These are phyloP conservation scores for Vaccinium vitisidaea DNA, from an alignment of 148 eudicot genomes.

Conservation along the genomic window DNA sequence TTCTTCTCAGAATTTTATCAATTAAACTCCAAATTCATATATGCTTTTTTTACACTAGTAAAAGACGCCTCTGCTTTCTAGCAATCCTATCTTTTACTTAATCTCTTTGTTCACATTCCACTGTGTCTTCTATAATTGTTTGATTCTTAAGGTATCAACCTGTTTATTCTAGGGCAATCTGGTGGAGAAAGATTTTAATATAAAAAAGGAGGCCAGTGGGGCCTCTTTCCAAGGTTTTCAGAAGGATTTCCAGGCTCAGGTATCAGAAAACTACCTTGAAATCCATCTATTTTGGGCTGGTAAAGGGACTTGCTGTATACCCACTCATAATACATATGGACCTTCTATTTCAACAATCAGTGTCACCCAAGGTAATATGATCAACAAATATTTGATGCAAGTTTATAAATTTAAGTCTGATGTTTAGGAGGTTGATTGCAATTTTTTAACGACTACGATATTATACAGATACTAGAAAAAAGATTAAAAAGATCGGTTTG, in stretches of 20 bases:
- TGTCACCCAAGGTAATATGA: conserved; percentile 54
- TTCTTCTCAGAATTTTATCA: neutral
- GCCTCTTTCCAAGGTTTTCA: conserved; percentile 44
- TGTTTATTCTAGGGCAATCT: conserved; percentile 49
- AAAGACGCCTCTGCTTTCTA: neutral
- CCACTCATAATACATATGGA: conserved; percentile 70
- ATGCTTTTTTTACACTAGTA: neutral
- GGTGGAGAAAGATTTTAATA: conserved; percentile 57
- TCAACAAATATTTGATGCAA: neutral
- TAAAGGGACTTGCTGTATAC: conserved; percentile 87
- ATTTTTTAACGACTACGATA: conserved; percentile 12
- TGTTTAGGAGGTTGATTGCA: conserved; percentile 1
- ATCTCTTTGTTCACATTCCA: neutral
- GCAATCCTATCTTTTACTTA: neutral
- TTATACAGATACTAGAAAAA: conserved; percentile 51
- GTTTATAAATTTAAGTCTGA: neutral
- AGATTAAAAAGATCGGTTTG: conserved; percentile 42
- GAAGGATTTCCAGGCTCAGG: conserved; percentile 41
- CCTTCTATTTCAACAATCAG: conserved; percentile 83
- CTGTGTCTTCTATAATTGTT: neutral
- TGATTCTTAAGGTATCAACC: neutral
- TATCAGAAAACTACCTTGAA: conserved; percentile 67
- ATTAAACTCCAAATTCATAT: neutral
- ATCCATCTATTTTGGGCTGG: conserved; percentile 97
- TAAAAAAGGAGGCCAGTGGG: conserved; percentile 60